Evolutionary conservation across 2,329 filamentous ascomycete species (phyloP).

Genomic region (Neopestalotiopsis clavispora): DNA sequence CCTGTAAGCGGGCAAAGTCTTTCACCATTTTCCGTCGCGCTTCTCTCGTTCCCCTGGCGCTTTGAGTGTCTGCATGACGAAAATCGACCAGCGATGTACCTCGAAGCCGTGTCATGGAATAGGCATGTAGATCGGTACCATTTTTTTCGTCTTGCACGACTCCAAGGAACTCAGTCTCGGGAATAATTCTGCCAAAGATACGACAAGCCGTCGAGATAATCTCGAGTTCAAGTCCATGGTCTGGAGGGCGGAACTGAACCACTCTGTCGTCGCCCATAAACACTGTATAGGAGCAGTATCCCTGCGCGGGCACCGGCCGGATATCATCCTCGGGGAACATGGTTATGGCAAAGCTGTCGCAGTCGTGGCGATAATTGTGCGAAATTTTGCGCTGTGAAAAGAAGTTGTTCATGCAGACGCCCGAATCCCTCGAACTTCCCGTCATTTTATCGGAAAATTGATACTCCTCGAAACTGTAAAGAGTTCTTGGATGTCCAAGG

Average conservation of each 20-base stretch:
- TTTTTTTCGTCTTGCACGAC: slow-evolving; percentile 29
- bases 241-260: slow-evolving; percentile 53
- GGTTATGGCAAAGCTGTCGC: slow-evolving; percentile 38
- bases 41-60: slow-evolving; percentile 14
- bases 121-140: slow-evolving; percentile 39
- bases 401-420: slow-evolving; percentile 30
- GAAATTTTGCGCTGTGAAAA: slow-evolving; percentile 36
- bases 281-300: slow-evolving; percentile 58
- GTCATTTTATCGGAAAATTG: slow-evolving; percentile 20
- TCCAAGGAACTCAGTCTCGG: slow-evolving; percentile 44
- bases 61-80: slow-evolving; percentile 14
- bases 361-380: slow-evolving; percentile 29
- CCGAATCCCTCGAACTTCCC: slow-evolving; percentile 29
- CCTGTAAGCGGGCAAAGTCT: slow-evolving; percentile 48
- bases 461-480: not conserved
- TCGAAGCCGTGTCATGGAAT: slow-evolving; percentile 45
- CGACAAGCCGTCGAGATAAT: slow-evolving; percentile 42
- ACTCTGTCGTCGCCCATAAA: slow-evolving; percentile 42
- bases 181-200: slow-evolving; percentile 47
- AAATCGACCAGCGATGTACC: slow-evolving; percentile 46
- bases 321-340: slow-evolving; percentile 37
- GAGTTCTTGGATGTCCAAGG: not conserved
- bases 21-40: slow-evolving; percentile 39
- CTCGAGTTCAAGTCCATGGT: slow-evolving; percentile 45
- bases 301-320: slow-evolving; percentile 45